Evolutionary conservation across 495 filamentous ascomycete genomes (phyloP), one percentile per base, ranked within the genome.

Genomic region (Astrothelium subdiscretum): DNA sequence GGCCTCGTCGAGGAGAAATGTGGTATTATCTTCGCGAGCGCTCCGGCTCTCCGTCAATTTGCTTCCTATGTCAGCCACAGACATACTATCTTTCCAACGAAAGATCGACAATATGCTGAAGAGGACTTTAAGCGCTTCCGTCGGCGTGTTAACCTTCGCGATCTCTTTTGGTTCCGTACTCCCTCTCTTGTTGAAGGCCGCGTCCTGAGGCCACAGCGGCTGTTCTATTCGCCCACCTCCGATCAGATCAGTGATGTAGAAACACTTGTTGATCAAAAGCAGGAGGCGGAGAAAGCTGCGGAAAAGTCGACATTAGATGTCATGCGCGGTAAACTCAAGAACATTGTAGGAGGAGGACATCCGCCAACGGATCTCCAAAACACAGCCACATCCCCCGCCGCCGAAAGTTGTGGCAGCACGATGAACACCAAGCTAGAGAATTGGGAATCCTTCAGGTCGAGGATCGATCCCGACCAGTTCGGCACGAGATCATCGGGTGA

Each of bases 1-100:
- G 48, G 48, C 24, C 48, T 54, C 10, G 48, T 54, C 29, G 48
- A 54, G 29, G 48, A 54, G 48, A 54, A 54, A 54, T 54, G 48
- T 24, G 48, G 48, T 27, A 54, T 54, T 20, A 54, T 54, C 24
- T 54, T 54, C 24, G 48, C 48, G 20, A 27, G 48, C 24, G 48
- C 48, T 54, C 48, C 48, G 3, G 48, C 48, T 8, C 24, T 54
- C 48, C 48, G 48, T 6, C 48, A 54, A 54, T 54, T 54, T 29
- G 48, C 24, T 11, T 20, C 48, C 22, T 54, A 54, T 29, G 24
- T 54, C 48, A 54, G 48, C 48, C 48, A 20, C 24, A 54, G 48
- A 15, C 22, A 20, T 20, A 54, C 48, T 5, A 15, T 54, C n/a
- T 54, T 54, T 29, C 48, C 48, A 15, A 54, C 48, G 3, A 54